phyloP scores from a whole-genome alignment of 2,329 filamentous ascomycete species.

The Aspergillus felis region DNA sequence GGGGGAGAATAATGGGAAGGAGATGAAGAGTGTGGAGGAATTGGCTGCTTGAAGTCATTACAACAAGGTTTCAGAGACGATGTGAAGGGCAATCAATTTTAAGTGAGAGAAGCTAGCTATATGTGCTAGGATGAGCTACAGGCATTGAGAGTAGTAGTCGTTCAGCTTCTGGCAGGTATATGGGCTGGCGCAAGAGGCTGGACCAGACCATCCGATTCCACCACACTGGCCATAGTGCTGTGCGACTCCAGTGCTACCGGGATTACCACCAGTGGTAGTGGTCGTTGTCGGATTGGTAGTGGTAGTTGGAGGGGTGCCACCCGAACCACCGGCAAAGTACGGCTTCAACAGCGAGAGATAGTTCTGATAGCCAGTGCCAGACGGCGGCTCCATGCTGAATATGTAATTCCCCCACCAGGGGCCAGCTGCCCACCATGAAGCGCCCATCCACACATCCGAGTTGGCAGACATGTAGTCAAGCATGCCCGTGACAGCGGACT shows the following conservation, averaged over 20 bases:
- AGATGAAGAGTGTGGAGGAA: slow-evolving; percentile 66
- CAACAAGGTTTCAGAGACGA: no score
- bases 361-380: slow-evolving; percentile 40
- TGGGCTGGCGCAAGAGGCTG: slow-evolving; percentile 18
- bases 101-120: background rate
- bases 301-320: background rate
- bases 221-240: slow-evolving; percentile 26
- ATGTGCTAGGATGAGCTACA: slow-evolving; percentile 5
- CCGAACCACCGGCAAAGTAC: slow-evolving; percentile 19
- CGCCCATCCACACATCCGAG: slow-evolving; percentile 52
- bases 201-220: slow-evolving; percentile 21
- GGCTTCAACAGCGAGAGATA: slow-evolving; percentile 26
- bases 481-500: slow-evolving; percentile 45
- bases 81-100: background rate
- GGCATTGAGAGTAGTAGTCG: slow-evolving; percentile 25
- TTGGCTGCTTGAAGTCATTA: slow-evolving; percentile 46
- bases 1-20: slow-evolving; percentile 40
- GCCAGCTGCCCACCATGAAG: slow-evolving; percentile 53
- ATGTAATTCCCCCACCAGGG: slow-evolving; percentile 50
- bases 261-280: background rate
- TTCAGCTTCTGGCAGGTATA: slow-evolving; percentile 21
- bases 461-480: slow-evolving; percentile 46
- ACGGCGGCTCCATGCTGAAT: slow-evolving; percentile 48
- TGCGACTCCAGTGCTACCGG: slow-evolving; percentile 8
- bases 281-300: slow-evolving; percentile 1